phyloP scores from a whole-genome alignment of 2,329 filamentous ascomycete genomes.

The Fusarium pseudograminearum region DNA sequence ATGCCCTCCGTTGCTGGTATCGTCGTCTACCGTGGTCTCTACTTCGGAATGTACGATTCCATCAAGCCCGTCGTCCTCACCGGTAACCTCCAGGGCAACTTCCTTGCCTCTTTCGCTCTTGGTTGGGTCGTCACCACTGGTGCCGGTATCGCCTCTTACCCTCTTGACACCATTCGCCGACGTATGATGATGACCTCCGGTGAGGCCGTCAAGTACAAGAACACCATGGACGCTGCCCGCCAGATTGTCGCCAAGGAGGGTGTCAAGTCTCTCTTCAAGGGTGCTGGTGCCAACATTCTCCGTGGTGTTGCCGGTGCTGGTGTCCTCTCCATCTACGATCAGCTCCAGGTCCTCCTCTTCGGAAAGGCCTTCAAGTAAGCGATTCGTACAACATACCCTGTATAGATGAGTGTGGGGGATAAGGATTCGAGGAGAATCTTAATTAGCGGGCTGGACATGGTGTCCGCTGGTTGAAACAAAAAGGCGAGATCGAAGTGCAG shows the following conservation, averaged over 20 bases:
- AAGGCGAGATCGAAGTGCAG: conserved; percentile 60
- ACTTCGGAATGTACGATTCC: conserved; percentile 99
- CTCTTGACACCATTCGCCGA: conserved; percentile 99
- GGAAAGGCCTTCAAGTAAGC: conserved; percentile 96
- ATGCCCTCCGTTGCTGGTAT: conserved; percentile 99
- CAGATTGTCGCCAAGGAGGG: conserved; percentile 99
- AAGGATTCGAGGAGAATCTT: conserved; percentile 47
- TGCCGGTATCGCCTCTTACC: conserved; percentile 99
- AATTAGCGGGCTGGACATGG: conserved; percentile 54
- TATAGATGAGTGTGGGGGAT: conserved; percentile 56
- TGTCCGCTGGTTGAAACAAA: conserved; percentile 58
- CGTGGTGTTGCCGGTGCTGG: conserved; percentile 99
- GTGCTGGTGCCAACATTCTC: conserved; percentile 99
- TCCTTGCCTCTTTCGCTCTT: conserved; percentile 98
- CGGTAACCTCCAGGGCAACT: conserved; percentile 92
- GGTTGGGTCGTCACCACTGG: conserved; percentile 99
- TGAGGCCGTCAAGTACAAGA: conserved; percentile 99
- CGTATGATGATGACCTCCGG: conserved; percentile 99
- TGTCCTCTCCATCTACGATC: conserved; percentile 99
- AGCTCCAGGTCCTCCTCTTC: conserved; percentile 99
- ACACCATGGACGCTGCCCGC: conserved; percentile 91
- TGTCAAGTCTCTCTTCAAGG: conserved; percentile 99
- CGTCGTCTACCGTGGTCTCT: conserved; percentile 99
- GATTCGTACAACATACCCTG: conserved; percentile 53
- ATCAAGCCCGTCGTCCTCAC: conserved; percentile 98